phyloP scores from a whole-genome alignment of 495 filamentous ascomycete species.

The Talaromyces borbonicus region DNA sequence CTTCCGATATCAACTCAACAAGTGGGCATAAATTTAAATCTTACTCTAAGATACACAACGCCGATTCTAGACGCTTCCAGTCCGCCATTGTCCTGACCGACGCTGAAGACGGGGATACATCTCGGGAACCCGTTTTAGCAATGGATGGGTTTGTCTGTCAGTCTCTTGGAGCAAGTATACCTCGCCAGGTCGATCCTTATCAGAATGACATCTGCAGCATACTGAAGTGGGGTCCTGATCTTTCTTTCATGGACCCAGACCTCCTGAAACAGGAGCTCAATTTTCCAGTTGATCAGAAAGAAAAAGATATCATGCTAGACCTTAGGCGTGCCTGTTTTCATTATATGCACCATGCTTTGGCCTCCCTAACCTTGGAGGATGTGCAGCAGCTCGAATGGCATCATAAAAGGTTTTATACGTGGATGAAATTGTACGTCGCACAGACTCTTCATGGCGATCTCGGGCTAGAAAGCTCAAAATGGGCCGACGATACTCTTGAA shows the following conservation, averaged over 20 bases:
- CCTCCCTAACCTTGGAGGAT: background rate
- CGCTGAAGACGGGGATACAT: no score
- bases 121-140: no score
- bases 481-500: background rate
- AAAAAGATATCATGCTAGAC: background rate
- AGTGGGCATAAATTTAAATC: background rate
- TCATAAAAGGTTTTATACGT: slow-evolving; percentile 1
- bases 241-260: background rate
- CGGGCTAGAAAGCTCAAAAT: background rate
- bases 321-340: slow-evolving; percentile 2
- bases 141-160: no score
- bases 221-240: slow-evolving; percentile 6
- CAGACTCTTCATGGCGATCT: background rate
- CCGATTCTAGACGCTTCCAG: no score
- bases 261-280: background rate
- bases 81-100: no score
- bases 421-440: background rate
- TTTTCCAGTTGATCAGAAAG: no score
- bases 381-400: slow-evolving; percentile 1
- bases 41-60: no score
- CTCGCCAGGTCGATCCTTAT: no score
- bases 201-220: no score
- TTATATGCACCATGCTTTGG: background rate
- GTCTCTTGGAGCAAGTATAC: no score
- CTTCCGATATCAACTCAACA: background rate